Conservation (phyloP, 495 filamentous ascomycete species). For the Penicillium paradoxum region DNA sequence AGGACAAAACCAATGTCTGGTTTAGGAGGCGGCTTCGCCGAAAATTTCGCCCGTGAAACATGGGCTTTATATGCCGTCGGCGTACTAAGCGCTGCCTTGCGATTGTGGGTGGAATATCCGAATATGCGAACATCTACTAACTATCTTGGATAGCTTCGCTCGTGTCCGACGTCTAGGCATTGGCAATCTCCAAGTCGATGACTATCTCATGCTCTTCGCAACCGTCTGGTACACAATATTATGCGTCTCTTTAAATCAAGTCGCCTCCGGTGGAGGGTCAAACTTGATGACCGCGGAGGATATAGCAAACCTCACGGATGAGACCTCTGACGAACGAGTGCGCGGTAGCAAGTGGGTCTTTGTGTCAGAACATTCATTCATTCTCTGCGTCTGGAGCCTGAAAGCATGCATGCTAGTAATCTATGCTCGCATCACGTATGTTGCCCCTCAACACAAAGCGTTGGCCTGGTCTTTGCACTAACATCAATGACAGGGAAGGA, state of each 20-base stretch:
- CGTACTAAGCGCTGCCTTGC: slow-evolving; percentile 35
- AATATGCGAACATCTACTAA: background rate
- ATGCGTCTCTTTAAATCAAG: slow-evolving; percentile 47
- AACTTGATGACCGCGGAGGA: slow-evolving; percentile 48
- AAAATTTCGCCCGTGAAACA: slow-evolving; percentile 38
- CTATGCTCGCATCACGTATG: slow-evolving; percentile 48
- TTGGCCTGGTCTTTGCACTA: slow-evolving; percentile 1
- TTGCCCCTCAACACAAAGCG: background rate
- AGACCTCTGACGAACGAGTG: slow-evolving; percentile 38
- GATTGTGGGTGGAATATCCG: slow-evolving; percentile 33
- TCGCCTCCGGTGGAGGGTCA: slow-evolving; percentile 49
- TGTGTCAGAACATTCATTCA: slow-evolving; percentile 50
- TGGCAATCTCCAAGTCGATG: slow-evolving; percentile 43
- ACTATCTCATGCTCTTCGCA: slow-evolving; percentile 48
- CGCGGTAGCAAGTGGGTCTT: slow-evolving; percentile 54
- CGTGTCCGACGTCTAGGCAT: slow-evolving; percentile 45
- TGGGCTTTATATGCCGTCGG: slow-evolving; percentile 46
- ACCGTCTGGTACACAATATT: slow-evolving; percentile 51
- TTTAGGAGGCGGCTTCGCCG: slow-evolving; percentile 30
- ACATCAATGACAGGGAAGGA: slow-evolving; percentile 30
- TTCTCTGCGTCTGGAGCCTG: slow-evolving; percentile 46
- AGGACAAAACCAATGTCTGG: slow-evolving; percentile 32
- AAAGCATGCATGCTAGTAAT: slow-evolving; percentile 55
- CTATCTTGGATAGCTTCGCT: slow-evolving; percentile 35
- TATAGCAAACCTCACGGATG: slow-evolving; percentile 31